phyloP scores from a whole-genome alignment of 2,329 filamentous ascomycete genomes.

The Elsinoe arachidis region DNA sequence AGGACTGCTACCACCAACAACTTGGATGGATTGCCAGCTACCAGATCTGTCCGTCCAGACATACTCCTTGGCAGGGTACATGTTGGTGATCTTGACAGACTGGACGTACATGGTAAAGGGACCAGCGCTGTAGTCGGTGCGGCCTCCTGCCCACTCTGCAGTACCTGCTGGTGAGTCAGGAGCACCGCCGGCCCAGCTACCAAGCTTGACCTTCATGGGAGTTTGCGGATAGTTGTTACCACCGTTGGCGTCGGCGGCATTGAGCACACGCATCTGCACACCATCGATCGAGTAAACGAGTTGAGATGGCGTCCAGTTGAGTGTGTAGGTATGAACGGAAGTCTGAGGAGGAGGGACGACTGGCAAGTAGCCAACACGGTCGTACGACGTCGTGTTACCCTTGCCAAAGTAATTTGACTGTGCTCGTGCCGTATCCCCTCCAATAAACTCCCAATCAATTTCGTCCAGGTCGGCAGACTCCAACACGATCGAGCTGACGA shows the following conservation, averaged over 20 bases:
- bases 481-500: constrained; percentile 73
- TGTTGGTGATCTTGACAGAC: constrained; percentile 43
- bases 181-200: constrained; percentile 42
- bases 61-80: constrained; percentile 44
- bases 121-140: constrained; percentile 37
- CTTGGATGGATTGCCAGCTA: constrained; percentile 51
- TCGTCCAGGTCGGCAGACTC: constrained; percentile 77
- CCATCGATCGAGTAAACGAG: constrained; percentile 66
- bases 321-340: constrained; percentile 62
- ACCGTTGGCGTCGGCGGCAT: constrained; percentile 54
- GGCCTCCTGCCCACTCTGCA: constrained; percentile 59
- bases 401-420: constrained; percentile 71
- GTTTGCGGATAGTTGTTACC: constrained; percentile 70
- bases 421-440: constrained; percentile 52
- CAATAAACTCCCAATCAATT: constrained; percentile 78
- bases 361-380: constrained; percentile 57
- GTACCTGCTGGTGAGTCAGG: constrained; percentile 46
- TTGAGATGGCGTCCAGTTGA: constrained; percentile 59
- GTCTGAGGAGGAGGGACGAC: constrained; percentile 46
- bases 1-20: background rate
- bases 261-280: constrained; percentile 58
- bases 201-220: constrained; percentile 57
- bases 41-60: constrained; percentile 42
- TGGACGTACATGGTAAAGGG: constrained; percentile 47
- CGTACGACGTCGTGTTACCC: constrained; percentile 61